A percentile compares a stretch with the other conserved stretches of the same genome.
phyloP scores from a whole-genome alignment of 148 eudicot genomes.

The Chenopodium suecicum region DNA sequence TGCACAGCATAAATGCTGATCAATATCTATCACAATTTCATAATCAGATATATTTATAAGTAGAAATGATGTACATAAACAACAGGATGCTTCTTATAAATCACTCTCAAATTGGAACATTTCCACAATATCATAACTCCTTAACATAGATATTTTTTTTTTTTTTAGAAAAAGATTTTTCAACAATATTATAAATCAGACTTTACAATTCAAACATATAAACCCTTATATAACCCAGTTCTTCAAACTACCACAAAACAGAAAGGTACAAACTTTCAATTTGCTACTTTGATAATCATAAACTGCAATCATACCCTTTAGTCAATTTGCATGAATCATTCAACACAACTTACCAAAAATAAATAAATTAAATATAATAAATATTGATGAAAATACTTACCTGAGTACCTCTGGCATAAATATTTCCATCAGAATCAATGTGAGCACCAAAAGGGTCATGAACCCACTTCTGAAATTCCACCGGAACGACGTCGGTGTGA shows the following conservation, averaged over 20 bases:
- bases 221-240: background rate
- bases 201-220: background rate
- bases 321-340: background rate
- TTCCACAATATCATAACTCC: too few relatives aligned
- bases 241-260: background rate
- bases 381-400: background rate
- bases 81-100: too few relatives aligned
- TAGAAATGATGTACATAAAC: too few relatives aligned
- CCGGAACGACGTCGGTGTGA: constrained; percentile 92
- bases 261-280: background rate
- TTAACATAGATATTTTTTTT: too few relatives aligned
- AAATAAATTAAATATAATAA: background rate
- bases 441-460: constrained; percentile 68
- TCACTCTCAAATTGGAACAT: too few relatives aligned
- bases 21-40: background rate
- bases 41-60: too few relatives aligned
- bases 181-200: too few relatives aligned
- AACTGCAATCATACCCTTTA: background rate
- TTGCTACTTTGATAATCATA: background rate
- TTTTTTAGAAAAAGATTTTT: too few relatives aligned
- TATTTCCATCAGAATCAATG: constrained; percentile 43
- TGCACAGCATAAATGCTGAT: background rate
- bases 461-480: constrained; percentile 63
- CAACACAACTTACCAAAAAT: background rate
- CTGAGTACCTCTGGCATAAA: constrained; percentile 84